Percentiles rank a stretch among this genome's conserved stretches.
phyloP scores from a whole-genome alignment of 495 filamentous ascomycete species.

The Achaetomiella virescens region DNA sequence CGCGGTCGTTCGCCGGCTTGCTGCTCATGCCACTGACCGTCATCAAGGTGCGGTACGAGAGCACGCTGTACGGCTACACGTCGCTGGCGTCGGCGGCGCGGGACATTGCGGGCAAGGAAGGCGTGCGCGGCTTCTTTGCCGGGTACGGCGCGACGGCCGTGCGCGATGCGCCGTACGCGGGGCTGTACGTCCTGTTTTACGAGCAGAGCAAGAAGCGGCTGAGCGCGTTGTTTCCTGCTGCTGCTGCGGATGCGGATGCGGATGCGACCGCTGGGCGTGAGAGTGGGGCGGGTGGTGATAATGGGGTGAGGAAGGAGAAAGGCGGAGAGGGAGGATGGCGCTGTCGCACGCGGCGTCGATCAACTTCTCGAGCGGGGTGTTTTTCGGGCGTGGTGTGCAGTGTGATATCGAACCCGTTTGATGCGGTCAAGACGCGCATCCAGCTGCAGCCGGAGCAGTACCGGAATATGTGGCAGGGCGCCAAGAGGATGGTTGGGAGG shows the following conservation, averaged over 20 bases:
- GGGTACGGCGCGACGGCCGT: slow-evolving; percentile 93
- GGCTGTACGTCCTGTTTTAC: slow-evolving; percentile 91
- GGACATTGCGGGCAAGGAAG: slow-evolving; percentile 70
- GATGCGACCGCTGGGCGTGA: too few relatives aligned
- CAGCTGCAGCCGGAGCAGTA: slow-evolving; percentile 84
- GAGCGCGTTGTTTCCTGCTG: slow-evolving; percentile 30
- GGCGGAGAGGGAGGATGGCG: slow-evolving; percentile 17
- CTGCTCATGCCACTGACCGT: slow-evolving; percentile 95
- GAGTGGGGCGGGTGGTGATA: too few relatives aligned
- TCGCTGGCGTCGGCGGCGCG: slow-evolving; percentile 63
- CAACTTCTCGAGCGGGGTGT: slow-evolving; percentile 74
- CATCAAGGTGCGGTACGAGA: slow-evolving; percentile 94
- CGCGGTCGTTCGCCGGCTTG: slow-evolving; percentile 78
- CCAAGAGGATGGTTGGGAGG: slow-evolving; percentile 70
- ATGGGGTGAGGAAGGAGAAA: not conserved
- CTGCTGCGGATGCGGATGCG: not conserved
- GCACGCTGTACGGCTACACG: slow-evolving; percentile 74
- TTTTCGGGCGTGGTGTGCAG: slow-evolving; percentile 70
- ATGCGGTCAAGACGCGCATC: slow-evolving; percentile 90
- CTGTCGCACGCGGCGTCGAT: slow-evolving; percentile 57
- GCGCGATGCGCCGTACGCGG: slow-evolving; percentile 91
- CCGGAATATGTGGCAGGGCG: slow-evolving; percentile 75
- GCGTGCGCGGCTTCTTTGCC: slow-evolving; percentile 78
- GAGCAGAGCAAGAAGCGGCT: slow-evolving; percentile 76
- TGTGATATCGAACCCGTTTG: slow-evolving; percentile 87